Base-by-base conservation (phyloP, 768 basidiomycete species). In the Naganishia onofrii region DNA sequence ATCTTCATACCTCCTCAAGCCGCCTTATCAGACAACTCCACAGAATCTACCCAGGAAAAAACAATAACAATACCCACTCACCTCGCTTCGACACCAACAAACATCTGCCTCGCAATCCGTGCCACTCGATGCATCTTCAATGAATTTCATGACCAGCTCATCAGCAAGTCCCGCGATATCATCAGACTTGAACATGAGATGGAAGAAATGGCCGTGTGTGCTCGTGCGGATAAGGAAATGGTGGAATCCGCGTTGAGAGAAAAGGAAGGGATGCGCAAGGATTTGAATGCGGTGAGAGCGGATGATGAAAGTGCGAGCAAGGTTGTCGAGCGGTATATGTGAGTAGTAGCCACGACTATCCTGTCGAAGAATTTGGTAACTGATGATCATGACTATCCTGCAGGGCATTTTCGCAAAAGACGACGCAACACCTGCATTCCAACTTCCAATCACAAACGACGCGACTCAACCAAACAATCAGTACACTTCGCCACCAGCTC, bases 261-360 rank as follows among this genome's bases (percentile, higher is more conserved):
- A 0, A 69, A 74, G 7, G 73, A 76, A 12, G 65, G 66, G 31
- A 71, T 74, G 23, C 67, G 75, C 34, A 19, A 34, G 29, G 68
- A 70, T 67, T 66, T 74, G 9, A 74, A 75, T 13, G 42, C 72
- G 28, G 75, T 78, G 17, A 70, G 66, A 26, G 75, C 74, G 5
- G 78, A 81, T 42, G 80, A 82, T 64, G 71, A 69, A 0, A 72
- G 75, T 31, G 81, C 81, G 0, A 75, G 77, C 9, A 76, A 71
- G 17, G 80, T 82, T 26, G 79, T 82, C n/a, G 81, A 81, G 74
- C 42, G 81, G 32, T 82, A 82, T 68, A 82, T 82, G 81, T 74
- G 28, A 65, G 74, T 72, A 29, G 26, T 8, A 0, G 0, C n/a
- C 34, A n/a, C n/a, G n/a, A n/a, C n/a, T n/a, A n/a, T n/a, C n/a